A percentile compares a stretch with the other conserved stretches of the same genome.
These are phyloP conservation scores for Eucalyptus cladocalyx DNA, from an alignment of 345 rosid genomes.

Conservation along the genomic window DNA sequence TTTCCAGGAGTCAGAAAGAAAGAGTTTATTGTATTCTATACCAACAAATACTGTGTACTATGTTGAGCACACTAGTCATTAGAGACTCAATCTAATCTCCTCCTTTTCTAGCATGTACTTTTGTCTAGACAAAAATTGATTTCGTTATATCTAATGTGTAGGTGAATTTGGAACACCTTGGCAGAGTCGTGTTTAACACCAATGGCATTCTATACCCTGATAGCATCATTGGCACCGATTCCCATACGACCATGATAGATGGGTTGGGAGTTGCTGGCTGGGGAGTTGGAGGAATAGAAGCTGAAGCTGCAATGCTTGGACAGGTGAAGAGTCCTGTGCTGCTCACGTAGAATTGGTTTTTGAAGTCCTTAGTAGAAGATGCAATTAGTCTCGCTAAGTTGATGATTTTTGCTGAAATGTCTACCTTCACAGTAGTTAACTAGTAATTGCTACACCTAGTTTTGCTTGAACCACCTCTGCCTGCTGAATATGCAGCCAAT, in stretches of 20 bases:
- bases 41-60: background rate
- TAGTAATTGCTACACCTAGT: background rate
- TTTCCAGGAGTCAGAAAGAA: background rate
- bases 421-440: background rate
- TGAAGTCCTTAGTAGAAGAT: background rate
- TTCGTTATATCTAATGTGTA: slow-evolving; percentile 6
- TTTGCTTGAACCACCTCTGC: background rate
- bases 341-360: background rate
- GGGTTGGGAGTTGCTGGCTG: slow-evolving; percentile 95
- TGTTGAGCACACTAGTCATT: background rate
- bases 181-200: slow-evolving; percentile 81
- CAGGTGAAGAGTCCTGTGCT: slow-evolving; percentile 35
- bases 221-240: slow-evolving; percentile 91
- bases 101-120: background rate
- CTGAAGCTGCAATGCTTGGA: slow-evolving; percentile 96
- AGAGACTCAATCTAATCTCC: background rate
- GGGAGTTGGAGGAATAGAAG: slow-evolving; percentile 99
- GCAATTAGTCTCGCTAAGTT: background rate
- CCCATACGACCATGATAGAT: slow-evolving; percentile 93
- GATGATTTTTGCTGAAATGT: background rate
- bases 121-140: background rate
- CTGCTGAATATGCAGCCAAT: slow-evolving; percentile 48
- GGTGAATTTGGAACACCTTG: slow-evolving; percentile 90
- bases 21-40: background rate
- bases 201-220: slow-evolving; percentile 78